phyloP scores from a whole-genome alignment of 495 filamentous ascomycete species.

The Neurospora sp. region DNA sequence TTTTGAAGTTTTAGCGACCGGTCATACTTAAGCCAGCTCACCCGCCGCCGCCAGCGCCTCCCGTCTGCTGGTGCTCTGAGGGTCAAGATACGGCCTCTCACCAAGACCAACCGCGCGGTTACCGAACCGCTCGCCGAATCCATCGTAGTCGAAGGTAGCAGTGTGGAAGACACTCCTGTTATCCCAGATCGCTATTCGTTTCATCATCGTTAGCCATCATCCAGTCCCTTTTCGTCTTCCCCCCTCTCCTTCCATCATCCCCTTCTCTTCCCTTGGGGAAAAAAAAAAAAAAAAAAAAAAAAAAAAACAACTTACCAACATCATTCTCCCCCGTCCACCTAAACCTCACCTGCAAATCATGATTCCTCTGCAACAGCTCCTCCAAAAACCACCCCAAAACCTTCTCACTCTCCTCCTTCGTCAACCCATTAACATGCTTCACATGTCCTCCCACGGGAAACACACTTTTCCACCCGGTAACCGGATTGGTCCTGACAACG shows the following conservation, averaged over 20 bases:
- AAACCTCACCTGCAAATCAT: conserved; percentile 62
- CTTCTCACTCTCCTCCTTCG: conserved; percentile 47
- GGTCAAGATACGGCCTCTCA: conserved; percentile 55
- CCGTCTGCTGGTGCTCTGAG: conserved; percentile 44
- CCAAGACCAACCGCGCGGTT: conserved; percentile 54
- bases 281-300: too few species aligned
- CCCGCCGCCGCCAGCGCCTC: conserved; percentile 31
- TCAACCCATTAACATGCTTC: conserved; percentile 54
- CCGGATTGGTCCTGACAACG: conserved; percentile 65
- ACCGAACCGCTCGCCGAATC: conserved; percentile 47
- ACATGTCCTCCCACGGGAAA: conserved; percentile 55
- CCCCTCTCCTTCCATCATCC: too few species aligned
- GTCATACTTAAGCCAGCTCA: not conserved
- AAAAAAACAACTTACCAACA: conserved; percentile 27
- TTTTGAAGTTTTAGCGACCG: not conserved
- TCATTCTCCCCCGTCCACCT: conserved; percentile 53
- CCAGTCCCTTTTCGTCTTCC: too few species aligned
- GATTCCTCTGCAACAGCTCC: conserved; percentile 52
- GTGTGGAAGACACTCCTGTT: conserved; percentile 59
- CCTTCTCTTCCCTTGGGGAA: too few species aligned
- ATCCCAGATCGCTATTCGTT: conserved; percentile 60
- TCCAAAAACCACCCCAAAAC: conserved; percentile 49
- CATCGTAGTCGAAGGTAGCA: conserved; percentile 56
- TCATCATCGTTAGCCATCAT: not conserved
- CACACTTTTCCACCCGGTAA: conserved; percentile 68